Evolutionary conservation across 345 rosid species (phyloP).

Genomic region (Eucalyptus pauciflora): DNA sequence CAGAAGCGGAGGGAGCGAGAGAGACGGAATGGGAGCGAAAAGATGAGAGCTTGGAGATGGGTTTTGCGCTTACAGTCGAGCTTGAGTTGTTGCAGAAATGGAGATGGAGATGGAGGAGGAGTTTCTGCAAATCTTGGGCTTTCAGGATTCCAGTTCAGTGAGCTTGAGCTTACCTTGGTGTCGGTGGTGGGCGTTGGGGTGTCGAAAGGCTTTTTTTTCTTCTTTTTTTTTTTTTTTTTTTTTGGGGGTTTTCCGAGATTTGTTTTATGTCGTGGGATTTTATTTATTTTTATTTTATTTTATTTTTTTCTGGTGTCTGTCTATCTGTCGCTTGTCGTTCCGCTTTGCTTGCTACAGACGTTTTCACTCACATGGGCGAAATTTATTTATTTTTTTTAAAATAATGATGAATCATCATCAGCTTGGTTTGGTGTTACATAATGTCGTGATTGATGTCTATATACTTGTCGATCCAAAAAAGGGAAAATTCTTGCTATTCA

Average conservation of each 20-base stretch:
- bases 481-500: no score
- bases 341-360: not conserved
- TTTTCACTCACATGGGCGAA: not conserved
- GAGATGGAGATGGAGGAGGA: not conserved
- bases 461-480: no score
- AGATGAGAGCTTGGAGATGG: not conserved
- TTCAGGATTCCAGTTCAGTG: not conserved
- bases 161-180: not conserved
- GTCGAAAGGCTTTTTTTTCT: not conserved
- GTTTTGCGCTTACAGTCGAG: not conserved
- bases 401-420: no score
- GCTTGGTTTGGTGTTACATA: no score
- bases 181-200: not conserved
- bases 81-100: not conserved
- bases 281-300: no score
- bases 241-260: not conserved
- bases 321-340: not conserved
- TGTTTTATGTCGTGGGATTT: not conserved
- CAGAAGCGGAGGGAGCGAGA: not conserved
- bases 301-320: not conserved
- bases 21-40: not conserved
- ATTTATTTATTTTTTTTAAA: no score
- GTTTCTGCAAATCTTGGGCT: not conserved
- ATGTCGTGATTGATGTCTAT: no score
- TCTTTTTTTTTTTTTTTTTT: accelerated